Evolutionary conservation across 164 flowering plant genomes (phyloP).

Genomic region (Aristolochia californica): DNA sequence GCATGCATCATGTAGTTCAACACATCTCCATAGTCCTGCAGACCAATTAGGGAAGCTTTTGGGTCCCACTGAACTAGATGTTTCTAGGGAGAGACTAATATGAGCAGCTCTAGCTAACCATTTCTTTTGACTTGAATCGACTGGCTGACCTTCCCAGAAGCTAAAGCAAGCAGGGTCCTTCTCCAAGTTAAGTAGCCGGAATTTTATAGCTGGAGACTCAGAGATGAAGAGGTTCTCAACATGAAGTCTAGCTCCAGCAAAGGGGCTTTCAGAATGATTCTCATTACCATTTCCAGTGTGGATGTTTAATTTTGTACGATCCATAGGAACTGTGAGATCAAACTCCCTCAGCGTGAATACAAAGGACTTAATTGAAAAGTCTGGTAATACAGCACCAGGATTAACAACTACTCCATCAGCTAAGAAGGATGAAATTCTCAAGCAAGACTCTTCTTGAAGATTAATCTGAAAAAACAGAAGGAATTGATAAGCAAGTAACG

Average conservation of each 20-base stretch:
- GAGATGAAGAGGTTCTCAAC: constrained; percentile 50
- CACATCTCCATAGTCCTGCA: constrained; percentile 68
- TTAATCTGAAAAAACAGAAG: constrained; percentile 40
- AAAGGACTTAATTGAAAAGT: constrained; percentile 68
- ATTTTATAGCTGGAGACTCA: constrained; percentile 54
- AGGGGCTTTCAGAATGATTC: constrained; percentile 22
- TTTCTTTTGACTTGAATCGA: constrained; percentile 87
- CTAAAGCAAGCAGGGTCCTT: constrained; percentile 95
- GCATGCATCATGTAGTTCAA: constrained; percentile 60
- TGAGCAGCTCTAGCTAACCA: constrained; percentile 56
- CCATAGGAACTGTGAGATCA: constrained; percentile 66
- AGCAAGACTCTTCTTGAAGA: constrained; percentile 94
- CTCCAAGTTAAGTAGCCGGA: constrained; percentile 62
- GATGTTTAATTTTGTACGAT: constrained; percentile 15
- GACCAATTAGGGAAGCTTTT: constrained; percentile 20
- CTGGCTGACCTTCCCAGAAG: constrained; percentile 87
- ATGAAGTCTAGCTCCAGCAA: constrained; percentile 88
- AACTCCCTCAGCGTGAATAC: constrained; percentile 54
- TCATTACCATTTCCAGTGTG: constrained; percentile 6
- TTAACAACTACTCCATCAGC: constrained; percentile 85
- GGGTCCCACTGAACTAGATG: constrained; percentile 17
- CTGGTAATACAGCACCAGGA: constrained; percentile 74
- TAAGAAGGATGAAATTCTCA: constrained; percentile 78
- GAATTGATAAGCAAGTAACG: not conserved
- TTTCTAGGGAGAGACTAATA: constrained; percentile 66